Percentiles rank a stretch among this genome's conserved stretches.
Conservation (phyloP, 495 filamentous ascomycete species). For the Trichoderma reesei region DNA sequence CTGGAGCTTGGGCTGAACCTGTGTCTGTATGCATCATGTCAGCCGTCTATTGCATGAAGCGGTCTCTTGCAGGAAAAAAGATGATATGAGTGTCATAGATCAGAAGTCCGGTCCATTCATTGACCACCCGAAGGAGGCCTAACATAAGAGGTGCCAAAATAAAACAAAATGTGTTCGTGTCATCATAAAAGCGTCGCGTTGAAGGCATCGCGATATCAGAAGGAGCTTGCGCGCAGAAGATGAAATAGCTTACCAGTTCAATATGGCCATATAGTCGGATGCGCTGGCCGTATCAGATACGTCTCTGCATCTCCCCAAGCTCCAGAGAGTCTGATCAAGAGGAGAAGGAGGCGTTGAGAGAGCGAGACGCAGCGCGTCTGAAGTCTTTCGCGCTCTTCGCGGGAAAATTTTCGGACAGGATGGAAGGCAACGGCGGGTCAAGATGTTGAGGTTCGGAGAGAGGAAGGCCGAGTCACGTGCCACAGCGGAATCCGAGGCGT, state of each 20-base stretch:
- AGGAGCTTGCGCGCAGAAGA: background rate
- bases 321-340: background rate
- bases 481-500: background rate
- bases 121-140: conserved; percentile 34
- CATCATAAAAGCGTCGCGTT: conserved; percentile 31
- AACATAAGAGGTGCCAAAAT: conserved; percentile 62
- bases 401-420: background rate
- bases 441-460: background rate
- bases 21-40: background rate
- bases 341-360: background rate
- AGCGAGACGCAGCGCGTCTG: too few species aligned
- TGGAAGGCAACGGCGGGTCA: background rate
- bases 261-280: background rate
- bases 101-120: conserved; percentile 57
- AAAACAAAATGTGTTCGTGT: conserved; percentile 29
- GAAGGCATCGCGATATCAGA: background rate
- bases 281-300: background rate
- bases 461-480: background rate
- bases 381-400: too few species aligned
- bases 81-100: conserved; percentile 25
- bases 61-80: background rate
- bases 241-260: background rate
- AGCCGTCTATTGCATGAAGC: background rate
- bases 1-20: background rate
- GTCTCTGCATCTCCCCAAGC: background rate